phyloP scores from a whole-genome alignment of 139 green algal genomes.

The Volvox africanus region DNA sequence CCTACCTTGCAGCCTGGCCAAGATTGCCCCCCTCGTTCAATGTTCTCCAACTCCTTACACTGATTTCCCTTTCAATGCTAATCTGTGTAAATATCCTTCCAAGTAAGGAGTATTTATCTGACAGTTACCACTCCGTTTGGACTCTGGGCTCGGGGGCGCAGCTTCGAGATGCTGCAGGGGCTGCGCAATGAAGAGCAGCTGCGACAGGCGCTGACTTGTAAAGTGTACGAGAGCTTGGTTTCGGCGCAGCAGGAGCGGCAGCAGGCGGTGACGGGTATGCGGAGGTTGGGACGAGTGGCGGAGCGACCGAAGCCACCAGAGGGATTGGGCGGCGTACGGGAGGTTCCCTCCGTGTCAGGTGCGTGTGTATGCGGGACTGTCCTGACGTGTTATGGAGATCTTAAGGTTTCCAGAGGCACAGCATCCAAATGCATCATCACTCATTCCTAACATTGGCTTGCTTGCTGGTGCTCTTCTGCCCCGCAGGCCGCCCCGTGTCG shows the following conservation, averaged over 20 bases:
- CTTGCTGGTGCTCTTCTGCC: neutral
- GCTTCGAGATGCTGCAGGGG: constrained; percentile 44
- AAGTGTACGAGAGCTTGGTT: constrained; percentile 36
- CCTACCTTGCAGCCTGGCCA: too few species aligned
- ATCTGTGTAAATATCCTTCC: too few species aligned
- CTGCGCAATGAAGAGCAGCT: constrained; percentile 6
- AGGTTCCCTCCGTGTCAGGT: constrained; percentile 20
- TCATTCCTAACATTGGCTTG: too few species aligned
- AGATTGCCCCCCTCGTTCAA: too few species aligned
- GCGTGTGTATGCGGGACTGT: neutral
- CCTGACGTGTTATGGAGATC: too few species aligned
- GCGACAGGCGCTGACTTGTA: neutral
- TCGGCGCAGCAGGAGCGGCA: neutral
- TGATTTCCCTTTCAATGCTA: too few species aligned
- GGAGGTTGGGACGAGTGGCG: neutral
- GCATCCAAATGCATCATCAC: too few species aligned
- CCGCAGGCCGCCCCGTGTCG: constrained; percentile 14
- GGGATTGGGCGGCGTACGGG: neutral
- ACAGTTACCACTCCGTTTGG: neutral
- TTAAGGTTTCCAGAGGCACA: too few species aligned
- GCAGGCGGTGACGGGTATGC: neutral
- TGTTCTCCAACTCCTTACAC: too few species aligned
- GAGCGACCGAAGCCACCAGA: neutral
- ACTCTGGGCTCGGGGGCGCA: too few species aligned
- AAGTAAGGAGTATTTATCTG: too few species aligned